phyloP scores from a whole-genome alignment of 2,329 filamentous ascomycete species.

The Cadophora luteo-olivacea region DNA sequence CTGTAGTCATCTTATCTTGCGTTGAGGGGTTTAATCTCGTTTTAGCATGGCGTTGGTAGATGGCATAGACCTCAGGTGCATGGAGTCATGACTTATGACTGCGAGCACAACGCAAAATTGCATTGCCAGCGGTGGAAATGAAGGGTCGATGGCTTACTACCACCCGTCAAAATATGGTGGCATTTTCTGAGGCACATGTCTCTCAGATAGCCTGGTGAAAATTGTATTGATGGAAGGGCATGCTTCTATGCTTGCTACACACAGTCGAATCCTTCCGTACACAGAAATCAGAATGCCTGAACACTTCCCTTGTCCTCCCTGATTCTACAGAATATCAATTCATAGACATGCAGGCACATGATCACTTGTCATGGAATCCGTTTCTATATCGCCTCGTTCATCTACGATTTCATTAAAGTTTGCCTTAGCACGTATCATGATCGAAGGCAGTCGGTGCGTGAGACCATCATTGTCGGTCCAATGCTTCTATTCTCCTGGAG shows the following conservation, averaged over 20 bases:
- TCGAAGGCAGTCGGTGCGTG: neutral
- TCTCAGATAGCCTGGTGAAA: slow-evolving; percentile 4
- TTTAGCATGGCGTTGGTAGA: slow-evolving; percentile 18
- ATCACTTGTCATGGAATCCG: neutral
- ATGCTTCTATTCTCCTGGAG: slow-evolving; percentile 45
- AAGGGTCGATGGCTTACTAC: neutral
- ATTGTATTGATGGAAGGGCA: slow-evolving; percentile 7
- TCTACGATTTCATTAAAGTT: neutral
- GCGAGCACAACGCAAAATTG: neutral
- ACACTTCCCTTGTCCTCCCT: neutral
- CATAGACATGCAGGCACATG: neutral
- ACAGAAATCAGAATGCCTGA: neutral
- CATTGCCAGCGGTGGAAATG: neutral
- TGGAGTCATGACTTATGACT: slow-evolving; percentile 9
- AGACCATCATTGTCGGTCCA: slow-evolving; percentile 58
- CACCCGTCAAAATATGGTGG: neutral
- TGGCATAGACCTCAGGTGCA: neutral
- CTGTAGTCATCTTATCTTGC: neutral
- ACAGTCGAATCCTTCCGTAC: neutral
- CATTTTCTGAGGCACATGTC: slow-evolving; percentile 13
- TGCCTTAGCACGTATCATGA: neutral
- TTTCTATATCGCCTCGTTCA: no score
- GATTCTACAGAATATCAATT: neutral
- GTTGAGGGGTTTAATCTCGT: neutral
- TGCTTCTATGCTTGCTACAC: slow-evolving; percentile 1